phyloP scores from a whole-genome alignment of 306 rosid species.

The Macrotyloma uniflorum region DNA sequence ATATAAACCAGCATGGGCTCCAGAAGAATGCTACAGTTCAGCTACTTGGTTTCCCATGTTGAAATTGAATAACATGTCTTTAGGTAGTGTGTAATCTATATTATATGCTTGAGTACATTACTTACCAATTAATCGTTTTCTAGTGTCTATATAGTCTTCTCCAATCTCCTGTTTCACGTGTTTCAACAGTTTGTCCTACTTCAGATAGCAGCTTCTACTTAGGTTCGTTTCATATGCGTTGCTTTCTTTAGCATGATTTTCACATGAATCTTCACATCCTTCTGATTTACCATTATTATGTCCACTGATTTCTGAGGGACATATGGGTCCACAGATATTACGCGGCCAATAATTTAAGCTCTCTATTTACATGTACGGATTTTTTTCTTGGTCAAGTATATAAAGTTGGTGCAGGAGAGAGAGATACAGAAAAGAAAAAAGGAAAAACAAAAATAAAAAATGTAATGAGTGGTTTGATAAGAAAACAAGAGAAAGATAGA shows the following conservation, averaged over 20 bases:
- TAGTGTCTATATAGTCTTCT: neutral
- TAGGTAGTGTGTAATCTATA: neutral
- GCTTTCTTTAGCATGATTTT: conserved; percentile 34
- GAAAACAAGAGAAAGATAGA: neutral
- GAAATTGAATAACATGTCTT: conserved; percentile 45
- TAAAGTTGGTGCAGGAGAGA: neutral
- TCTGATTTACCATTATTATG: neutral
- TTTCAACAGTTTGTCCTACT: conserved; percentile 4
- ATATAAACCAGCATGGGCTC: conserved; percentile 51
- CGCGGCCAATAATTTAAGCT: neutral
- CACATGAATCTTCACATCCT: conserved; percentile 34
- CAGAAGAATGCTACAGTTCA: conserved; percentile 55
- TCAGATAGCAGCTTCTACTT: conserved; percentile 8
- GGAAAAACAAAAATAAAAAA: neutral
- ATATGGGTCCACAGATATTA: conserved; percentile 32
- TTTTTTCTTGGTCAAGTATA: neutral
- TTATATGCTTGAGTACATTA: neutral
- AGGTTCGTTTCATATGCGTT: neutral
- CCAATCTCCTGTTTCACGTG: conserved; percentile 29
- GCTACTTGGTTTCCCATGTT: conserved; percentile 69
- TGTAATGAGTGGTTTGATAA: neutral
- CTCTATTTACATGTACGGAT: neutral
- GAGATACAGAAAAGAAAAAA: neutral
- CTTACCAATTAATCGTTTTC: neutral
- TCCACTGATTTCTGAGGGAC: conserved; percentile 22